phyloP scores from a whole-genome alignment of 768 basidiomycete species.

The Termitomyces titanicus region DNA sequence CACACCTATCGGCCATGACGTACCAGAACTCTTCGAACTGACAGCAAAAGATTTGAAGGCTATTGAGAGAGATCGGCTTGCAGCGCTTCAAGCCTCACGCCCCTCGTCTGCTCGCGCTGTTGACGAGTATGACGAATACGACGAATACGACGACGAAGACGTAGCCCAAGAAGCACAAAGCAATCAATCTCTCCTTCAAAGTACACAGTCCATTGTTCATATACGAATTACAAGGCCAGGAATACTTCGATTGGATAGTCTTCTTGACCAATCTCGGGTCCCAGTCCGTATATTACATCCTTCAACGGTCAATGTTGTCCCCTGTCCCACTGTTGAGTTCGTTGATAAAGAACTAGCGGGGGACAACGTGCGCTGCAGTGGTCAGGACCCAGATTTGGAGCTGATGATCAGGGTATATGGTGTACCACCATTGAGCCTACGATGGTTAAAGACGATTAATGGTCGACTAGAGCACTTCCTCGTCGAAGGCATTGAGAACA shows the following conservation, averaged over 20 bases:
- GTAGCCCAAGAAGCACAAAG: constrained; percentile 25
- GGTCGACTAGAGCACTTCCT: constrained; percentile 66
- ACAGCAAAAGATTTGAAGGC: constrained; percentile 61
- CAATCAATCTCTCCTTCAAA: constrained; percentile 51
- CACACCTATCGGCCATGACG: constrained; percentile 53
- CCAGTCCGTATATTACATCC: constrained; percentile 70
- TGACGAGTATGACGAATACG: constrained; percentile 66
- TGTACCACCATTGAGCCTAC: constrained; percentile 72
- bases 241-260: constrained; percentile 67
- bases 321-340: constrained; percentile 80
- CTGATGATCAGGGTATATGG: constrained; percentile 65
- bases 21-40: constrained; percentile 53
- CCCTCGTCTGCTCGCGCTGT: constrained; percentile 29
- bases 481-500: constrained; percentile 81
- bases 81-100: constrained; percentile 43
- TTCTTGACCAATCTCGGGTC: constrained; percentile 64
- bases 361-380: constrained; percentile 61
- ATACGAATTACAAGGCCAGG: constrained; percentile 74
- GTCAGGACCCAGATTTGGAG: constrained; percentile 54
- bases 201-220: constrained; percentile 71
- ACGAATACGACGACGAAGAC: constrained; percentile 69
- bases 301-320: constrained; percentile 66
- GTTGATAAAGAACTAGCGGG: constrained; percentile 34
- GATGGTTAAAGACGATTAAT: constrained; percentile 70
- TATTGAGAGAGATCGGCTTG: constrained; percentile 58